Conservation (phyloP, 2,329 filamentous ascomycete species). For the Escovopsis sp. region DNA sequence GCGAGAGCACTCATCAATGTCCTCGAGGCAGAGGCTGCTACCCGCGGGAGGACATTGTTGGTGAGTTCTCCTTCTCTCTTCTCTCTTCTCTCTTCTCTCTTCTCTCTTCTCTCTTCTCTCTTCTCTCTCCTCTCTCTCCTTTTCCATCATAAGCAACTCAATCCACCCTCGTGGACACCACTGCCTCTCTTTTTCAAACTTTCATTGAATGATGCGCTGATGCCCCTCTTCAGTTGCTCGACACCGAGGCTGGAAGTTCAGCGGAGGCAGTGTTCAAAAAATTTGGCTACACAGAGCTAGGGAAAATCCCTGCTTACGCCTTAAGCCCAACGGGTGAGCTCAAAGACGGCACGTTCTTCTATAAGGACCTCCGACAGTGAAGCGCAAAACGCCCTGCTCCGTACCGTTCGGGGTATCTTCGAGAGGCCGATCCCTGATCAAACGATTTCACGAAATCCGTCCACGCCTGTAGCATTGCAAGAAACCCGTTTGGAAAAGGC, state of each 20-base stretch:
- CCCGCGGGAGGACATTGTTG: slow-evolving; percentile 33
- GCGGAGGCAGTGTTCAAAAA: slow-evolving; percentile 38
- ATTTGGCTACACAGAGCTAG: slow-evolving; percentile 40
- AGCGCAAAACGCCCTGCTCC: background rate
- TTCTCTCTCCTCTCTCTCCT: too few relatives aligned
- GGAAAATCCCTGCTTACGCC: slow-evolving; percentile 38
- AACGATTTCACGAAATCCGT: too few relatives aligned
- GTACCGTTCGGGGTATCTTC: too few relatives aligned
- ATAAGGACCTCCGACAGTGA: slow-evolving; percentile 32
- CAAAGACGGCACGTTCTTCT: slow-evolving; percentile 40
- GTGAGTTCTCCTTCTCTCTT: slow-evolving; percentile 33
- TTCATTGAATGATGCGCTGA: background rate
- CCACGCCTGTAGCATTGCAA: too few relatives aligned
- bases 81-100: too few relatives aligned
- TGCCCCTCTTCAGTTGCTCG: slow-evolving; percentile 36
- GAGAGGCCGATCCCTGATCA: too few relatives aligned
- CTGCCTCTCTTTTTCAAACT: too few relatives aligned
- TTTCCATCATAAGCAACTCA: too few relatives aligned
- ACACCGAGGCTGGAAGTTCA: slow-evolving; percentile 34
- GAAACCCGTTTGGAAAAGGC: too few relatives aligned
- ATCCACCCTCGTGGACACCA: too few relatives aligned
- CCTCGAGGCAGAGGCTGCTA: slow-evolving; percentile 38
- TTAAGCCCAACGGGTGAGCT: slow-evolving; percentile 32
- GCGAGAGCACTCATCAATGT: slow-evolving; percentile 34
- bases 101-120: too few relatives aligned